phyloP scores from a whole-genome alignment of 805 yeast genomes.

The Starmerella geochares region DNA sequence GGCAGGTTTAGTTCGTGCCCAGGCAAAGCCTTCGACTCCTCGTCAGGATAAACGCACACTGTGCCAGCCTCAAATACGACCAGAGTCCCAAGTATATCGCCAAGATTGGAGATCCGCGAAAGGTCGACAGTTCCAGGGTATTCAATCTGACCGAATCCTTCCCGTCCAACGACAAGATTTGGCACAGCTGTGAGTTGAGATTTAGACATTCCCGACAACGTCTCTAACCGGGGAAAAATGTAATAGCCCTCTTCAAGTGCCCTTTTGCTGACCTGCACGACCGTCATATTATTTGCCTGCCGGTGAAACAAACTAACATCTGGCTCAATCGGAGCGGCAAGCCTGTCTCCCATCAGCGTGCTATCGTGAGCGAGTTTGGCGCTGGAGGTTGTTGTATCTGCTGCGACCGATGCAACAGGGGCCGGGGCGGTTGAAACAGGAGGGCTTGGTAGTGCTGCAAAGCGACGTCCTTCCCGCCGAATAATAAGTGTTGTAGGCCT shows the following conservation, averaged over 20 bases:
- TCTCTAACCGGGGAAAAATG: constrained; percentile 61
- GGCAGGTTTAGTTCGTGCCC: constrained; percentile 75
- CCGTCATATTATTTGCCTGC: constrained; percentile 17
- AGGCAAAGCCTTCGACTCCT: constrained; percentile 41
- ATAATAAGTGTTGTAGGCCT: constrained; percentile 25
- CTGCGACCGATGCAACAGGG: not conserved
- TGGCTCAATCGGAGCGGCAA: not conserved
- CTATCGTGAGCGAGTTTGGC: not conserved
- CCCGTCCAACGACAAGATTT: constrained; percentile 62
- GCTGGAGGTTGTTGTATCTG: not conserved
- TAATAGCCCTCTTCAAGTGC: constrained; percentile 52
- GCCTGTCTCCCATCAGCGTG: not conserved
- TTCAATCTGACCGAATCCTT: constrained; percentile 57
- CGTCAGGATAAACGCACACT: constrained; percentile 63
- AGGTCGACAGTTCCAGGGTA: constrained; percentile 71
- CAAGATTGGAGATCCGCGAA: constrained; percentile 48
- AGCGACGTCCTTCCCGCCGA: constrained; percentile 6
- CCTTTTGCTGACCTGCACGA: constrained; percentile 23
- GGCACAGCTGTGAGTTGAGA: constrained; percentile 50
- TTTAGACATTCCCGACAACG: constrained; percentile 45
- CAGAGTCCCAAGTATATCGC: constrained; percentile 53
- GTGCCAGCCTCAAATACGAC: constrained; percentile 51
- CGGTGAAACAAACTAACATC: constrained; percentile 19
- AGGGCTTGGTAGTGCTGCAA: not conserved
- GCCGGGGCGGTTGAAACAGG: constrained; percentile 17